Evolutionary conservation across 2,329 filamentous ascomycete species (phyloP), one percentile per base, ranked within the genome.

Genomic region (Cylindrodendrum hubeiense): DNA sequence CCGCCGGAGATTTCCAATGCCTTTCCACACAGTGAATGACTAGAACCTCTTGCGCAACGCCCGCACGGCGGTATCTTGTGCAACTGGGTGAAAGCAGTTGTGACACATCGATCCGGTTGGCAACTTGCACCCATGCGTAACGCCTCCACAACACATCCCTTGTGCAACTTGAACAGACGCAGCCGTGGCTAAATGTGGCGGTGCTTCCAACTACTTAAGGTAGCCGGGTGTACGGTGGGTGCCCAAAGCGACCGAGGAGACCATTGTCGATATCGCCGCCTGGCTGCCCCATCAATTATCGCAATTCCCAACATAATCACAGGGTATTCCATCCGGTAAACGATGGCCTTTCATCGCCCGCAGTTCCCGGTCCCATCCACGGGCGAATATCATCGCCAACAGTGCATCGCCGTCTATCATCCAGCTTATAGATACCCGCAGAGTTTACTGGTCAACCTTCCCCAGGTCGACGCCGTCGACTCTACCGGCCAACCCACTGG

Each of bases 341-440:
- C n/a, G n/a, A n/a, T n/a, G n/a, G n/a, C n/a, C n/a, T 30, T 9
- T 30, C 28, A 30, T 12, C 28, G 28, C 9, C 9, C 28, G 28
- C 8, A 10, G 28, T 9, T 30, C 8, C 37, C n/a, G n/a, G 4
- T 39, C 6, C 15, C 15, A 5, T 8, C 1, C 37, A 4, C 8
- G 15, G 15, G n/a, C 37, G 5, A n/a, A 9, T n/a, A 39, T n/a
- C 37, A 12, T 12, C 15, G 5, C 34, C 34, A 15, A n/a, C 34
- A 17, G 15, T n/a, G 15, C 15, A n/a, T 39, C 8, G 37, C 8
- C 5, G 8, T 71, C 44, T 71, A 68, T 10, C 69, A 71, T 9
- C 69, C 69, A 1, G 69, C 69, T 10, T 71, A 71, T 4, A 22
- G 59, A 0, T 71, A 63, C 15, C 69, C 69, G 1, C 52, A 70